Conservation (phyloP, 306 rosid species). For the Casuarina equisetifolia region DNA sequence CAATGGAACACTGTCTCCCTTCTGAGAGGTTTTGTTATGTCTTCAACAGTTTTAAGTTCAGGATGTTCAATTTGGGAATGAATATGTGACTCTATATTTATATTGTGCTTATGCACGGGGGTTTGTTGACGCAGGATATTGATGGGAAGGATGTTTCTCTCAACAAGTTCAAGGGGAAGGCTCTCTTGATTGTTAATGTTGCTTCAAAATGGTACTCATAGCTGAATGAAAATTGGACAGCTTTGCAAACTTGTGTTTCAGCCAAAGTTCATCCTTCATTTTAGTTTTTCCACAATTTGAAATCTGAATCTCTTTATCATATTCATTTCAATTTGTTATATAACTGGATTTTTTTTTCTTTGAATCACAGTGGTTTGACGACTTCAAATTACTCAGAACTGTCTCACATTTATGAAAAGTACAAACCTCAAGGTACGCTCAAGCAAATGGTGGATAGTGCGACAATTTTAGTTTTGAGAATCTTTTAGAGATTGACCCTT, state of each 20-base stretch:
- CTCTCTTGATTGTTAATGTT: conserved; percentile 89
- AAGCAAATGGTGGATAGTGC: conserved; percentile 15
- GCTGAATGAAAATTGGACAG: conserved; percentile 4
- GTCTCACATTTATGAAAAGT: conserved; percentile 78
- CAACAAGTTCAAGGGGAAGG: conserved; percentile 87
- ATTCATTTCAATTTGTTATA: neutral
- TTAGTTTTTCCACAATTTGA: neutral
- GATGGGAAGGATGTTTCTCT: conserved; percentile 80
- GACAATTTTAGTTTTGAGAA: conserved; percentile 3
- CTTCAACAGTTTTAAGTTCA: neutral
- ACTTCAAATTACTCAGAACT: conserved; percentile 89
- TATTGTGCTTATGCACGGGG: neutral
- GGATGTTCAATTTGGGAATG: neutral
- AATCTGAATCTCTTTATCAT: neutral
- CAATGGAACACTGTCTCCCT: neutral
- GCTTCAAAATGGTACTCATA: conserved; percentile 86
- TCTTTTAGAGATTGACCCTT: conserved; percentile 9
- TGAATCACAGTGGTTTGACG: conserved; percentile 76
- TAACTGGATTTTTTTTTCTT: conserved; percentile 25
- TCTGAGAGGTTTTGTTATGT: neutral
- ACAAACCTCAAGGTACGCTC: conserved; percentile 73
- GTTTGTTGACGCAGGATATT: conserved; percentile 67
- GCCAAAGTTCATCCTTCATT: neutral
- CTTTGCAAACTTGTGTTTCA: conserved; percentile 12
- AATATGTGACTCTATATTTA: neutral